Base-by-base conservation (phyloP, 140 eudicot species). In the Erigeron philadelphicus region DNA sequence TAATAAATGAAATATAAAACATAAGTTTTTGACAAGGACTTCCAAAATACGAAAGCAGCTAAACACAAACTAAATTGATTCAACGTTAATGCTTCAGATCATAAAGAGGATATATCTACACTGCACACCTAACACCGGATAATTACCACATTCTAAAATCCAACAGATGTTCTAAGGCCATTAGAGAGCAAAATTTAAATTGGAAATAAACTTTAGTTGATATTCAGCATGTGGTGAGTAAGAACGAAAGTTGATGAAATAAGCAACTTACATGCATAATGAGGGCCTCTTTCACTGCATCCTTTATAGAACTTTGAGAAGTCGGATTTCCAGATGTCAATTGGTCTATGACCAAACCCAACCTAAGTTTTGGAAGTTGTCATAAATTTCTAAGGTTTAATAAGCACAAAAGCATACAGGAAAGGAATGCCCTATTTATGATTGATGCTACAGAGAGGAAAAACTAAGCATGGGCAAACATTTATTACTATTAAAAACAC, bases 261-360 rank as follows among this genome's bases (percentile, higher is more conserved):
- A 58, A 58, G 70, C 21, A 75, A 81, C 96, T 81, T 88, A 91
- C 97, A 60, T 49, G 87, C 70, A 79, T 82, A 88, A 78, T 71
- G 85, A 64, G 86, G 93, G 16, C 87, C 90, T 79, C 90, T 84
- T 79, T 81, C 81, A 76, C 98, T 88, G 93, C 98, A 92, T 64
- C 95, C 95, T 7, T 88, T 82, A 78, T 92, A 92, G 38, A 80
- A 74, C 61, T 81, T 77, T 56, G 96, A 81, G 67, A 57, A 75
- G 70, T 82, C 72, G 52, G 98, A 92, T 78, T 86, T 81, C 98
- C 98, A 92, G 25, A 92, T 86, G 81, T 88, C 87, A 72, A 92
- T 64, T 40, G 88, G 88, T 42, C 81, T 88, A 75, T 55, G 95
- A 75, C 71, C 19, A 54, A 63, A 74, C 21, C 85, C 76, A 79